phyloP scores from a whole-genome alignment of 495 filamentous ascomycete genomes.

The Penicillium parvum region DNA sequence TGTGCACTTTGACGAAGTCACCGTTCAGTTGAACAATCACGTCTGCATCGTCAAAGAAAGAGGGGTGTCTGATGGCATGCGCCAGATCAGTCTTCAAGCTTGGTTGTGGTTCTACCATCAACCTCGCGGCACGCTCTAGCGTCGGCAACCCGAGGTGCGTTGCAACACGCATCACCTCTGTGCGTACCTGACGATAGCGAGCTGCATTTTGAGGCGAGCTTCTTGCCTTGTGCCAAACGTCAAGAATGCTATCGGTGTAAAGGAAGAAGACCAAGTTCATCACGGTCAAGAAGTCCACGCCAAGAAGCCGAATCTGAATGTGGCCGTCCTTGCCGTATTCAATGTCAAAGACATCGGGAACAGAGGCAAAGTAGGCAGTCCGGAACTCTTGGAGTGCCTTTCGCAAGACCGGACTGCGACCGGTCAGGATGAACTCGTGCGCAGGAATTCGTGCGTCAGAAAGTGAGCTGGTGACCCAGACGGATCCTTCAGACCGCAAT shows the following conservation, averaged over 20 bases:
- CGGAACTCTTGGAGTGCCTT: slow-evolving; percentile 53
- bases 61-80: slow-evolving; percentile 57
- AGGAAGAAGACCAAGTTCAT: slow-evolving; percentile 75
- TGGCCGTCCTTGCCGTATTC: slow-evolving; percentile 46
- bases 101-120: slow-evolving; percentile 60
- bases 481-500: slow-evolving; percentile 29
- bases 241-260: slow-evolving; percentile 75
- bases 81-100: slow-evolving; percentile 65
- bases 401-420: slow-evolving; percentile 66
- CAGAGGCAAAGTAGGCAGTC: slow-evolving; percentile 35
- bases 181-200: slow-evolving; percentile 71
- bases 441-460: slow-evolving; percentile 69
- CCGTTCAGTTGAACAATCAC: slow-evolving; percentile 71
- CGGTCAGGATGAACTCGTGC: slow-evolving; percentile 76
- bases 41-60: slow-evolving; percentile 73
- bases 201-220: slow-evolving; percentile 56
- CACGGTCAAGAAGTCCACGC: slow-evolving; percentile 67
- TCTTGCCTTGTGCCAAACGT: slow-evolving; percentile 75
- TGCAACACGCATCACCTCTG: slow-evolving; percentile 77
- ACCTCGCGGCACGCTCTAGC: slow-evolving; percentile 69
- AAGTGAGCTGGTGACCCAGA: slow-evolving; percentile 50
- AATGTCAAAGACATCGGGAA: slow-evolving; percentile 59
- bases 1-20: slow-evolving; percentile 64
- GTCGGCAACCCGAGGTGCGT: slow-evolving; percentile 58
- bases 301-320: slow-evolving; percentile 54